Evolutionary conservation across 176 grass and related monocot species (phyloP).

Genomic region (Saccharum officinarum): DNA sequence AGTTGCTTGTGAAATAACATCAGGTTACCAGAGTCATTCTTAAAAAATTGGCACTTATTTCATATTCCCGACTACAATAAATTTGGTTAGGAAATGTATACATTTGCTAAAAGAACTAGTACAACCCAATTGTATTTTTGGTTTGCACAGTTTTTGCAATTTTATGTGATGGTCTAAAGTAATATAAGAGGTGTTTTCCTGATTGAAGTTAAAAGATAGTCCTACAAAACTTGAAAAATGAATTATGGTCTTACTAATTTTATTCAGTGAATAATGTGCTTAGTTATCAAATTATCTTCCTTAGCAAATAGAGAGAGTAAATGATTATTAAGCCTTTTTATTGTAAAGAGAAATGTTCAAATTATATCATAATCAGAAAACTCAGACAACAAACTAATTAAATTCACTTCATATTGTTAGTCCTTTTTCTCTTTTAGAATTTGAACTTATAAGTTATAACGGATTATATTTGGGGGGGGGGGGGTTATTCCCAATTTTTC

Average conservation of each 20-base stretch:
- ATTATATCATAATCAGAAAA: not conserved
- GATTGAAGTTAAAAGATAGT: not conserved
- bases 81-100: too few species aligned
- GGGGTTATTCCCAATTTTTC: too few species aligned
- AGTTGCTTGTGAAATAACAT: too few species aligned
- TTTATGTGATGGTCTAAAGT: not conserved
- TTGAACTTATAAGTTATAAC: not conserved
- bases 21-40: too few species aligned
- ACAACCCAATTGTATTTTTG: not conserved
- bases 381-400: not conserved
- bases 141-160: not conserved
- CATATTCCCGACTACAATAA: too few species aligned
- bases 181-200: not conserved
- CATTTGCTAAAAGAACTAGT: too few species aligned
- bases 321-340: not conserved
- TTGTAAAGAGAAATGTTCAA: not conserved
- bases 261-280: not conserved
- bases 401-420: not conserved
- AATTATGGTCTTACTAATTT: not conserved
- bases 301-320: not conserved
- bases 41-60: too few species aligned
- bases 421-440: not conserved
- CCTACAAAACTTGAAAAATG: not conserved
- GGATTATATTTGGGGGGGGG: too few species aligned
- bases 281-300: not conserved